These are phyloP conservation scores for Capronia coronata DNA, from an alignment of 2,329 filamentous ascomycete genomes.

Conservation along the genomic window DNA sequence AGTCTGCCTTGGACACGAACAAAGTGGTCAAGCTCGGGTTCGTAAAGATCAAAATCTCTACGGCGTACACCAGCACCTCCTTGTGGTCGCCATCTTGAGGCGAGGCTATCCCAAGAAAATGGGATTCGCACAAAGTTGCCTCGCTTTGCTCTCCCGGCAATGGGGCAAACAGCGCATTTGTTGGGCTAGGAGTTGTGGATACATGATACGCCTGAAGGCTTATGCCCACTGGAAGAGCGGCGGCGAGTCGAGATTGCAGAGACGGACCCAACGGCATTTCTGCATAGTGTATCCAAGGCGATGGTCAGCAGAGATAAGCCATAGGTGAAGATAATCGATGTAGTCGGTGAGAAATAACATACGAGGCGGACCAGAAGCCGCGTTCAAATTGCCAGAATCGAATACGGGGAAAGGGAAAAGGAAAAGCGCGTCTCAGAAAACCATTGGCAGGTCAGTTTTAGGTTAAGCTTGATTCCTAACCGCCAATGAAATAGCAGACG, in stretches of 20 bases:
- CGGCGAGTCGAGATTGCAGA: constrained; percentile 42
- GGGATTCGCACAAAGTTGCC: constrained; percentile 77
- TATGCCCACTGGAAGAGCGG: constrained; percentile 47
- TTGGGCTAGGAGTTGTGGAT: constrained; percentile 72
- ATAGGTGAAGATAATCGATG: not conserved
- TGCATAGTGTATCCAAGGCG: constrained; percentile 5
- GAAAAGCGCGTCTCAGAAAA: not conserved
- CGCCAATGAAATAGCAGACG: not conserved
- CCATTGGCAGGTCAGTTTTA: not conserved
- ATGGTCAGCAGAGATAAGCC: not conserved
- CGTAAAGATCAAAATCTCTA: constrained; percentile 83
- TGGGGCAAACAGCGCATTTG: constrained; percentile 70
- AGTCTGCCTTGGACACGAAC: constrained; percentile 96
- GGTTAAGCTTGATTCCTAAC: not conserved
- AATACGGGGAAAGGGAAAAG: no score
- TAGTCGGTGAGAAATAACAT: not conserved
- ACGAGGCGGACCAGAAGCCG: not conserved
- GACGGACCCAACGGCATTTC: constrained; percentile 8
- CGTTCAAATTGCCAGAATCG: no score
- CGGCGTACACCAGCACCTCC: constrained; percentile 65
- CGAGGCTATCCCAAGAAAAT: constrained; percentile 60
- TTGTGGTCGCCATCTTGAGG: constrained; percentile 26
- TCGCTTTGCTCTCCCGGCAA: constrained; percentile 66
- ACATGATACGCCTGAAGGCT: constrained; percentile 73
- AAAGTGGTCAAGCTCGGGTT: constrained; percentile 75